Percentiles rank a stretch among this genome's conserved stretches.
These are phyloP conservation scores for Cyclotella sp. DNA, from an alignment of 108 stramenopile genomes.

Conservation along the genomic window DNA sequence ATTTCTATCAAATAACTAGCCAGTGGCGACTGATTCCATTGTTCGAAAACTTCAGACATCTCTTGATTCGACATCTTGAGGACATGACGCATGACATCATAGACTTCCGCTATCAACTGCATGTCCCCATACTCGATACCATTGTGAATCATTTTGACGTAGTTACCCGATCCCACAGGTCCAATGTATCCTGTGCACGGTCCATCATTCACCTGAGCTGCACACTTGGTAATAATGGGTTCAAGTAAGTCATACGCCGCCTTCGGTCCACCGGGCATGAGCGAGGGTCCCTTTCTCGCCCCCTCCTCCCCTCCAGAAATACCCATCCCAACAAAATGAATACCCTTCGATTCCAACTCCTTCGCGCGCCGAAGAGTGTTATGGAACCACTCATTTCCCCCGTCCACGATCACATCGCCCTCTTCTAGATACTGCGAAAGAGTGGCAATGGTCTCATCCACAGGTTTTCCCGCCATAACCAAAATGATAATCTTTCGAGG, in stretches of 20 bases:
- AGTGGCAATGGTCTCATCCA: slow-evolving; percentile 91
- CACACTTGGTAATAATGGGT: slow-evolving; percentile 94
- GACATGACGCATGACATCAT: slow-evolving; percentile 87
- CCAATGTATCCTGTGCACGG: slow-evolving; percentile 97
- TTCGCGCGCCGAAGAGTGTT: slow-evolving; percentile 94
- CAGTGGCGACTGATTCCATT: slow-evolving; percentile 93
- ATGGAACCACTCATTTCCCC: slow-evolving; percentile 99
- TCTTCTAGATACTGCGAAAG: slow-evolving; percentile 83
- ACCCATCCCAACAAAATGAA: slow-evolving; percentile 98
- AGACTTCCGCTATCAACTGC: slow-evolving; percentile 98
- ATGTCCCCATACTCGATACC: slow-evolving; percentile 99
- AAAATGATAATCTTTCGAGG: slow-evolving; percentile 96
- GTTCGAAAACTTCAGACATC: slow-evolving; percentile 88
- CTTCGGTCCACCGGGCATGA: slow-evolving; percentile 99
- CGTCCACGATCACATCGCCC: slow-evolving; percentile 97
- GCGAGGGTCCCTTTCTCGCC: slow-evolving; percentile 95
- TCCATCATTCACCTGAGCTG: slow-evolving; percentile 91
- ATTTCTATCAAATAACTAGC: slow-evolving; percentile 98
- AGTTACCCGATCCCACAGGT: slow-evolving; percentile 93
- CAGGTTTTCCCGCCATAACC: slow-evolving; percentile 97
- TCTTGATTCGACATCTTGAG: slow-evolving; percentile 93
- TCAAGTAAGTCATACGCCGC: slow-evolving; percentile 94
- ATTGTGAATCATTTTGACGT: slow-evolving; percentile 99
- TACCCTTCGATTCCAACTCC: slow-evolving; percentile 85
- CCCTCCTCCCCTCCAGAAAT: slow-evolving; percentile 99